These are phyloP conservation scores for Thinopyrum elongatum DNA, from an alignment of 176 grass and related monocot species.

Conservation along the genomic window DNA sequence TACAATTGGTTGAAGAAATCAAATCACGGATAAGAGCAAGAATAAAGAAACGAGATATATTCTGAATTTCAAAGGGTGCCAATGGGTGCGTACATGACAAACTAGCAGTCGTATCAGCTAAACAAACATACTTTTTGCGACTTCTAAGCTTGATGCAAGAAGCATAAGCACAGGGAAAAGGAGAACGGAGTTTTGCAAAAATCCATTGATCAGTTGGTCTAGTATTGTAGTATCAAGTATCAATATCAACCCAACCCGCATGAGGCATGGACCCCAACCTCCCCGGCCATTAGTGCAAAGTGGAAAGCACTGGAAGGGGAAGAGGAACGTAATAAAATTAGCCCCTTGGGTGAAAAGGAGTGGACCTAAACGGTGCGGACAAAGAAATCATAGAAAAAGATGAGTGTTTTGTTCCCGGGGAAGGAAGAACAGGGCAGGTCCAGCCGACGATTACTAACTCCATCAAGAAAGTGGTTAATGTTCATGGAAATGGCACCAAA, in stretches of 20 bases:
- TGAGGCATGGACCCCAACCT: not conserved
- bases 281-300: not conserved
- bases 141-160: not conserved
- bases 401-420: not conserved
- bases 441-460: not conserved
- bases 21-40: not conserved
- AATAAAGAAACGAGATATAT: not conserved
- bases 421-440: not conserved
- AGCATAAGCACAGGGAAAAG: not conserved
- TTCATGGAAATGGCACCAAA: not conserved
- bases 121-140: conserved; percentile 9
- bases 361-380: not conserved
- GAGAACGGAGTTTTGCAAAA: not conserved
- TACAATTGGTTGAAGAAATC: not conserved
- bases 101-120: not conserved
- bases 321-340: not conserved
- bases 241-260: not conserved
- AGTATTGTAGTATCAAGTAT: not conserved
- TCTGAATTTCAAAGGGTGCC: not conserved
- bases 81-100: not conserved
- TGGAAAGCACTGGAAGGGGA: not conserved
- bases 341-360: not conserved
- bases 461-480: not conserved
- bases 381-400: not conserved
- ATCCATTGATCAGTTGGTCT: not conserved